Conservation (phyloP, 257 asterid species). For the Jacaranda copaia region DNA sequence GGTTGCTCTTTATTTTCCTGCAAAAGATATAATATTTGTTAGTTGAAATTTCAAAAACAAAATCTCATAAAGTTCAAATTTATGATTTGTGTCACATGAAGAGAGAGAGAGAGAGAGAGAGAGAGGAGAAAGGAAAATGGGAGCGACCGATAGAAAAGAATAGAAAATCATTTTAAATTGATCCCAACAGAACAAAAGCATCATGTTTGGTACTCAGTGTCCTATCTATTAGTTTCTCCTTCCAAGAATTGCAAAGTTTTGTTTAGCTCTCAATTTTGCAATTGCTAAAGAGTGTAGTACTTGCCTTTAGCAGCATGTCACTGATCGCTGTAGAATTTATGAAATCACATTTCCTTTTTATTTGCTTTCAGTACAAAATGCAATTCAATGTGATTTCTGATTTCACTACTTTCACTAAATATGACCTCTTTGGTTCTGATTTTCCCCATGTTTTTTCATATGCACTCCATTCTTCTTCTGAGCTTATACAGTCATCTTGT, state of each 20-base stretch:
- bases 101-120: background rate
- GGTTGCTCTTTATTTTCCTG: constrained; percentile 36
- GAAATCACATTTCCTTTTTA: too few relatives aligned
- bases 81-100: background rate
- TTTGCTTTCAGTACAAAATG: too few relatives aligned
- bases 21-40: constrained; percentile 12
- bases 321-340: too few relatives aligned
- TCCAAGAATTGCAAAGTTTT: background rate
- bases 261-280: background rate
- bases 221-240: background rate
- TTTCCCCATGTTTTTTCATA: background rate
- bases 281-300: too few relatives aligned
- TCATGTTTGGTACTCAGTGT: background rate
- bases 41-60: constrained; percentile 20
- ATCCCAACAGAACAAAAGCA: background rate
- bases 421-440: background rate
- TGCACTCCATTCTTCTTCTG: too few relatives aligned
- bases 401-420: background rate
- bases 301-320: too few relatives aligned
- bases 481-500: too few relatives aligned
- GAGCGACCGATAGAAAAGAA: background rate
- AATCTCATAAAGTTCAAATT: constrained; percentile 33
- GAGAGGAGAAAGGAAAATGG: too few relatives aligned
- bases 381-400: background rate
- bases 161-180: background rate